These are phyloP conservation scores for Trichosporon sp. DNA, from an alignment of 1,284 basidiomycete species.

Conservation along the genomic window DNA sequence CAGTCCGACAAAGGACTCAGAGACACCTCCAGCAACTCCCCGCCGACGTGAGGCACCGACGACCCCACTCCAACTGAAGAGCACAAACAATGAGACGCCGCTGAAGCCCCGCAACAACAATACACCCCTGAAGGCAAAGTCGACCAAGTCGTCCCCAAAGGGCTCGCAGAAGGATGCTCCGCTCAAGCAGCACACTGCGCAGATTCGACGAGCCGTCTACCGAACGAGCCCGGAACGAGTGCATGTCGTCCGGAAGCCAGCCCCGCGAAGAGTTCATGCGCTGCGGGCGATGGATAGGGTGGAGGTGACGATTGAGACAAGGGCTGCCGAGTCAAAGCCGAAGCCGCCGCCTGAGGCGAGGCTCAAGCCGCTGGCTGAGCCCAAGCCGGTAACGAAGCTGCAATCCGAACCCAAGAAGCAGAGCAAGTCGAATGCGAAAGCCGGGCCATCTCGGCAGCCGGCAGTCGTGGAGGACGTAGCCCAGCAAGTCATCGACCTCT, in stretches of 20 bases:
- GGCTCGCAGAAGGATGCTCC: neutral
- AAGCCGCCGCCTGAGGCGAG: neutral
- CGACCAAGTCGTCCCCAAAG: neutral
- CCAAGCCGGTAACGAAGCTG: neutral
- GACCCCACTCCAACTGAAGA: neutral
- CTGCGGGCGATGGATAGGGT: neutral
- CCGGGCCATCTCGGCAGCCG: too few relatives aligned
- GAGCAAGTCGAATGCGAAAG: neutral
- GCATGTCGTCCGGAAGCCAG: neutral
- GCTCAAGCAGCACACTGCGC: neutral
- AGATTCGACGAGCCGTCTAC: neutral
- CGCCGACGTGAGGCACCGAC: neutral
- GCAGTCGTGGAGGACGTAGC: neutral
- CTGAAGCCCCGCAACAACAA: neutral
- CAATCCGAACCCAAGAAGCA: neutral
- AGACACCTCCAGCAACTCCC: neutral
- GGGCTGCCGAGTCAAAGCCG: neutral
- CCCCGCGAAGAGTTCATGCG: neutral
- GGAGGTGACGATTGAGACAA: neutral
- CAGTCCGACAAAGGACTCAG: slow-evolving; percentile 5
- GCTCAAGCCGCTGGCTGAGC: neutral
- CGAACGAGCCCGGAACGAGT: neutral
- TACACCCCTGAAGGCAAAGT: neutral
- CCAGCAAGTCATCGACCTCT: neutral
- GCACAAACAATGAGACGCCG: neutral